A percentile compares a stretch with the other conserved stretches of the same genome.
These are phyloP conservation scores for Tolypocladium cylindrosporum DNA, from an alignment of 2,329 filamentous ascomycete genomes.

Conservation along the genomic window DNA sequence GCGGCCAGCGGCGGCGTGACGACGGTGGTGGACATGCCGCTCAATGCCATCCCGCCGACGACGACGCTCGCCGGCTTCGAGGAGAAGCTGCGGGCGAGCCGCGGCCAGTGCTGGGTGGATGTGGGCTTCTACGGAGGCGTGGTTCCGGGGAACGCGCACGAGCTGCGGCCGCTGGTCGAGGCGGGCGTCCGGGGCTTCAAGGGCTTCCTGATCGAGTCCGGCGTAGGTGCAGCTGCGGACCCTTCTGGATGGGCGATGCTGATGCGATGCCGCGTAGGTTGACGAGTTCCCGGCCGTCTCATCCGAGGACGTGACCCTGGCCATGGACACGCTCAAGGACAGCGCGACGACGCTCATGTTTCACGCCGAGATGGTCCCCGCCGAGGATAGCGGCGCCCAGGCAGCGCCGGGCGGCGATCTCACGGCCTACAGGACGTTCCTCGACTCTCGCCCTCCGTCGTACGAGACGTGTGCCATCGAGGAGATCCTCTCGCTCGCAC, in stretches of 20 bases:
- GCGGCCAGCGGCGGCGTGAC: constrained; percentile 94
- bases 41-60: constrained; percentile 94
- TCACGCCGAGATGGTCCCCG: constrained; percentile 97
- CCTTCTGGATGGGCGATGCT: background rate
- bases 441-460: constrained; percentile 76
- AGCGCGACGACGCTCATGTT: constrained; percentile 93
- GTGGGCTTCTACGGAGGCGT: constrained; percentile 98
- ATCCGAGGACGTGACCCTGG: constrained; percentile 64
- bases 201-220: constrained; percentile 93
- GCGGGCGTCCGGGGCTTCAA: constrained; percentile 93
- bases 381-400: constrained; percentile 50
- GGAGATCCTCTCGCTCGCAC: constrained; percentile 73
- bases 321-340: constrained; percentile 71
- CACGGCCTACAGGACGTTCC: constrained; percentile 78
- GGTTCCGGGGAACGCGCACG: constrained; percentile 74
- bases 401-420: constrained; percentile 44
- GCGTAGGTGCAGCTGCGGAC: constrained; percentile 45
- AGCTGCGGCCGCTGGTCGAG: constrained; percentile 71
- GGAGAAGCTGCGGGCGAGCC: constrained; percentile 76
- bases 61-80: constrained; percentile 75
- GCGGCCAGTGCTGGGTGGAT: constrained; percentile 92
- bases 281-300: constrained; percentile 95
- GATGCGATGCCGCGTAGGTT: constrained; percentile 44
- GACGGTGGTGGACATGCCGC: constrained; percentile 93
- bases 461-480: constrained; percentile 90